These are phyloP conservation scores for Tulasnella sp. DNA, from an alignment of 768 basidiomycete genomes.

Conservation along the genomic window DNA sequence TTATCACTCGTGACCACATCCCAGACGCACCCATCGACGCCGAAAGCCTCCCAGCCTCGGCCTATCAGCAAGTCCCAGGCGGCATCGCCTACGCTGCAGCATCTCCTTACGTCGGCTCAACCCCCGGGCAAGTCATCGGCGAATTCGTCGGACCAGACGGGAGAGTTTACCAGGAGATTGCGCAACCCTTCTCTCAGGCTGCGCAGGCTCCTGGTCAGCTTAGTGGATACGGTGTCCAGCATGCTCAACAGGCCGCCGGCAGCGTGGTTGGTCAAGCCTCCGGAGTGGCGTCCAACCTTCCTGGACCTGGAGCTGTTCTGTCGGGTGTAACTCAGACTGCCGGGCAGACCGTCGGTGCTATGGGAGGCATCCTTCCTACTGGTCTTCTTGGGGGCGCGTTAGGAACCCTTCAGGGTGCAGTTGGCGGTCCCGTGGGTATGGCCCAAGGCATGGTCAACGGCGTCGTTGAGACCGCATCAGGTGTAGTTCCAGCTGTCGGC, in stretches of 20 bases:
- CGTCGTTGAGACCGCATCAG: not conserved
- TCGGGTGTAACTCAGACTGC: not conserved
- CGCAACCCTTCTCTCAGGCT: not conserved
- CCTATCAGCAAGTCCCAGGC: not conserved
- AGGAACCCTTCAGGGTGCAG: not conserved
- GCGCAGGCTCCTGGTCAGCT: not conserved
- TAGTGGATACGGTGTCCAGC: not conserved
- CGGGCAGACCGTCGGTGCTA: not conserved
- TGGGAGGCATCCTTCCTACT: not conserved
- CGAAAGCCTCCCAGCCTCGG: not conserved
- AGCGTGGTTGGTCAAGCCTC: not conserved
- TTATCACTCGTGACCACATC: not conserved
- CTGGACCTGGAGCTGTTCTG: not conserved
- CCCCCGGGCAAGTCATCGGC: not conserved
- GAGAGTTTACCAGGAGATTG: not conserved
- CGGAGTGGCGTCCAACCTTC: not conserved
- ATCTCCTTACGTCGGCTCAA: not conserved
- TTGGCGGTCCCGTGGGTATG: not conserved
- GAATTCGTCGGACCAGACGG: not conserved
- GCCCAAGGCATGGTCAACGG: not conserved
- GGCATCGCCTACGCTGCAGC: not conserved
- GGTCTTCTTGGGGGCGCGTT: not conserved
- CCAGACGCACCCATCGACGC: not conserved
- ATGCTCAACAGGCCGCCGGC: not conserved
- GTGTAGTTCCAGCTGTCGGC: not conserved